Conservation (phyloP, 768 basidiomycete genomes). For the Tricholoma furcatifolium region DNA sequence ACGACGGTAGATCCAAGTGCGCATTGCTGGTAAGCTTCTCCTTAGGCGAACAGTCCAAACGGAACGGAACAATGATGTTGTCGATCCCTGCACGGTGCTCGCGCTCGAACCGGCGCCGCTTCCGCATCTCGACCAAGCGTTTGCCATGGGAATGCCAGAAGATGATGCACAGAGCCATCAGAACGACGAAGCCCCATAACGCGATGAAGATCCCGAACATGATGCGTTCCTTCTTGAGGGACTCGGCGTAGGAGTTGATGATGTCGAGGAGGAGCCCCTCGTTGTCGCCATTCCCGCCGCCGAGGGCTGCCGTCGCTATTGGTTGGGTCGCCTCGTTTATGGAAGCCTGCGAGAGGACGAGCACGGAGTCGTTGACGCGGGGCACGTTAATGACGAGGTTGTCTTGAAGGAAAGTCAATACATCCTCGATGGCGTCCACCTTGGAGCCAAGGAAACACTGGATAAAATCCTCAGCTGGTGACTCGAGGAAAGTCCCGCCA, state of each 20-base stretch:
- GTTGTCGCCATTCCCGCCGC: slow-evolving; percentile 42
- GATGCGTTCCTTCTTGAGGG: slow-evolving; percentile 76
- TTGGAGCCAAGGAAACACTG: slow-evolving; percentile 91
- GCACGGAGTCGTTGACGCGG: slow-evolving; percentile 67
- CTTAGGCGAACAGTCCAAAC: slow-evolving; percentile 8
- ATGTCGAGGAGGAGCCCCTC: slow-evolving; percentile 71
- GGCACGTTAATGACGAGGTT: slow-evolving; percentile 84
- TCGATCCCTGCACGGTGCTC: slow-evolving; percentile 52
- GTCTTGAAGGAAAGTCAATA: slow-evolving; percentile 87
- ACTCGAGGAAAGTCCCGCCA: slow-evolving; percentile 78
- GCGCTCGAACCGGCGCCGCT: slow-evolving; percentile 47
- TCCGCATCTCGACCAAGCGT: slow-evolving; percentile 43
- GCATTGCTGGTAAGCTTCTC: slow-evolving; percentile 15
- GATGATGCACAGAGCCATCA: slow-evolving; percentile 72
- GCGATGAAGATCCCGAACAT: slow-evolving; percentile 84
- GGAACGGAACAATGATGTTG: slow-evolving; percentile 39
- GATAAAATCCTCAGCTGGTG: slow-evolving; percentile 83
- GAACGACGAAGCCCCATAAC: slow-evolving; percentile 79
- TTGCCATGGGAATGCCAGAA: slow-evolving; percentile 71
- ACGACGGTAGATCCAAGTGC: slow-evolving; percentile 37
- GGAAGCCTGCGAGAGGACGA: slow-evolving; percentile 70
- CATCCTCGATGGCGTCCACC: slow-evolving; percentile 81
- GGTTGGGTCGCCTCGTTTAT: slow-evolving; percentile 78
- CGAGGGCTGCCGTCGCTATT: slow-evolving; percentile 81
- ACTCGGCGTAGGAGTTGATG: slow-evolving; percentile 67